Percentiles rank a stretch among this genome's conserved stretches.
phyloP scores from a whole-genome alignment of 768 basidiomycete species.

The Amanita rubescens region DNA sequence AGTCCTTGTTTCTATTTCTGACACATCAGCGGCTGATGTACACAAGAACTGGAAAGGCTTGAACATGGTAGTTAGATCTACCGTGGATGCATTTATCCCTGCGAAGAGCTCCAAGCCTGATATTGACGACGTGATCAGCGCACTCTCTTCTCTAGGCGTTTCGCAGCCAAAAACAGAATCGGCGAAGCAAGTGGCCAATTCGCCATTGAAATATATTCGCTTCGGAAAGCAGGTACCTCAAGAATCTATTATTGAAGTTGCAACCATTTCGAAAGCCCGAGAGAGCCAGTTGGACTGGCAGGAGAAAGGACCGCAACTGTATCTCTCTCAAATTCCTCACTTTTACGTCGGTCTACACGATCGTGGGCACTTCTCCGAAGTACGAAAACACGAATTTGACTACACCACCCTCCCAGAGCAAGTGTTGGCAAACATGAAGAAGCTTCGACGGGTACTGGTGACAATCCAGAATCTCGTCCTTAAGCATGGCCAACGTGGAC shows the following conservation, averaged over 20 bases:
- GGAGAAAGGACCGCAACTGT: constrained; percentile 41
- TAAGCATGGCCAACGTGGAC: constrained; percentile 2
- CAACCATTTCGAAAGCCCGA: constrained; percentile 1
- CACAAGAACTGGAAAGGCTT: constrained; percentile 32
- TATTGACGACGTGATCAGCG: background rate
- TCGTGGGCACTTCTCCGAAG: constrained; percentile 28
- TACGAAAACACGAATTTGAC: constrained; percentile 1
- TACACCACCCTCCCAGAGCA: background rate
- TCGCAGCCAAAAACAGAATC: background rate
- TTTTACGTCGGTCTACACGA: constrained; percentile 35
- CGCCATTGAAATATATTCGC: constrained; percentile 25
- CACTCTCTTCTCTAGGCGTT: background rate
- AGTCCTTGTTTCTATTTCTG: constrained; percentile 23
- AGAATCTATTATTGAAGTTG: constrained; percentile 9
- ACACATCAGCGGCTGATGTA: constrained; percentile 6
- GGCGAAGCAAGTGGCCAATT: constrained; percentile 19
- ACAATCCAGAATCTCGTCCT: background rate
- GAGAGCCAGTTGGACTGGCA: constrained; percentile 28
- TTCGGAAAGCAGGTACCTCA: constrained; percentile 30
- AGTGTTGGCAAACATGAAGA: background rate
- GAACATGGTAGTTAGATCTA: constrained; percentile 34
- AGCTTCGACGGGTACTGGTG: background rate
- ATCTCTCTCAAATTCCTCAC: constrained; percentile 39
- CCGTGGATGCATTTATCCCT: constrained; percentile 26
- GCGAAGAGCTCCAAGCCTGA: constrained; percentile 12